Percentiles rank a stretch among this genome's conserved stretches.
These are phyloP conservation scores for Porcisia hertigi DNA, from an alignment of 208 protist species.

Conservation along the genomic window DNA sequence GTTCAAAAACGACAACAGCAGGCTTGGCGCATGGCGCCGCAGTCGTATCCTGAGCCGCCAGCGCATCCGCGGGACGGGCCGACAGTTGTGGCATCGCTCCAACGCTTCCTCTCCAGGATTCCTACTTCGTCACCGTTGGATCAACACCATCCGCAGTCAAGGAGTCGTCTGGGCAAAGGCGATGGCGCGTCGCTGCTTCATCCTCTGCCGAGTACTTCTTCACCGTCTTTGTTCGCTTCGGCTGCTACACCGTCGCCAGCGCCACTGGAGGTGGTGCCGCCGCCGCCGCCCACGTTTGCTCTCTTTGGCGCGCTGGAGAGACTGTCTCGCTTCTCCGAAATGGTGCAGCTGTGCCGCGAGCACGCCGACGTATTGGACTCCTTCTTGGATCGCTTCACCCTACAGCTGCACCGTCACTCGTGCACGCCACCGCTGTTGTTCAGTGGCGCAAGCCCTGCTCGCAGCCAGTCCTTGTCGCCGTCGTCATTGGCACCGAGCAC, in stretches of 20 bases:
- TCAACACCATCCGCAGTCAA: not conserved
- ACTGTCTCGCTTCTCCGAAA: conserved; percentile 45
- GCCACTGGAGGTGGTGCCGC: not conserved
- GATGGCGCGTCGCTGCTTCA: not conserved
- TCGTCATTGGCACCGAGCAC: not conserved
- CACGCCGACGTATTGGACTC: conserved; percentile 39
- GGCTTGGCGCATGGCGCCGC: not conserved
- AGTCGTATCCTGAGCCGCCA: not conserved
- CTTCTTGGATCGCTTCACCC: conserved; percentile 36
- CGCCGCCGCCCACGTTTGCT: conserved; percentile 44
- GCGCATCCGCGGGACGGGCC: conserved; percentile 2
- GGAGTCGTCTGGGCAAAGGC: not conserved
- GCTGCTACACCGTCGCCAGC: not conserved
- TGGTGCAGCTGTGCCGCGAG: conserved; percentile 41
- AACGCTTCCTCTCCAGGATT: conserved; percentile 4
- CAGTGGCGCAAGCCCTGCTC: not conserved
- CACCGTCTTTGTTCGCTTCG: not conserved
- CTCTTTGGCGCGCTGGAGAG: conserved; percentile 75
- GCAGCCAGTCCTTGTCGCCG: not conserved
- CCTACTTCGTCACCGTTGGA: not conserved
- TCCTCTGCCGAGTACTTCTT: not conserved
- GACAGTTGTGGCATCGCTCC: conserved; percentile 9
- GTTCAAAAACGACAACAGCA: not conserved
- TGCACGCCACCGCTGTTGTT: not conserved
- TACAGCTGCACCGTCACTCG: conserved; percentile 27